These are phyloP conservation scores for Helotiales sp. DNA, from an alignment of 2,329 filamentous ascomycete species.

Conservation along the genomic window DNA sequence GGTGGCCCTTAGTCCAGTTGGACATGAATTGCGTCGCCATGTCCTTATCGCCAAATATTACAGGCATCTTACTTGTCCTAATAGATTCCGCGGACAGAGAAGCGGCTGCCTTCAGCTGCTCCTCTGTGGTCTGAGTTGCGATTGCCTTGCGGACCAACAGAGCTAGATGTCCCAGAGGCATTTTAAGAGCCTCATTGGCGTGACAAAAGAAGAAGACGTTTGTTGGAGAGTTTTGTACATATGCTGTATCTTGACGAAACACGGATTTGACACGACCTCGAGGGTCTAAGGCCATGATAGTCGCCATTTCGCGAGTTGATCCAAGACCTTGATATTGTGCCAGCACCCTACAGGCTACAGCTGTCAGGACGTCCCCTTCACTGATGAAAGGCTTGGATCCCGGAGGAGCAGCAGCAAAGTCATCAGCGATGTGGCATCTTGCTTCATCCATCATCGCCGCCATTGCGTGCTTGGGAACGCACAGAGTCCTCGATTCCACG, in stretches of 20 bases:
- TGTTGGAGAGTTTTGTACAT: conserved; percentile 4
- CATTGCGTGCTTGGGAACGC: not conserved
- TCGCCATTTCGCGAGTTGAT: not conserved
- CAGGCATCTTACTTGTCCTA: conserved; percentile 1
- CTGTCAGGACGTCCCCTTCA: conserved; percentile 5
- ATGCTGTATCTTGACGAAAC: not conserved
- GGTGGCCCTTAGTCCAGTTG: conserved; percentile 7
- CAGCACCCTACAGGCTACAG: not conserved
- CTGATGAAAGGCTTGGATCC: conserved; percentile 2
- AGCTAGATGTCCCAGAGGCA: not conserved
- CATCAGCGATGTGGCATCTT: not conserved
- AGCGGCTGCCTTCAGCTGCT: conserved; percentile 2
- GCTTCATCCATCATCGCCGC: not conserved
- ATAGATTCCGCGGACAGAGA: not conserved
- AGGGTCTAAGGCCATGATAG: conserved; percentile 6
- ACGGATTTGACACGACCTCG: not conserved
- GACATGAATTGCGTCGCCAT: conserved; percentile 9
- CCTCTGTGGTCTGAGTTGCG: not conserved
- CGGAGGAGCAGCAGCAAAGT: not conserved
- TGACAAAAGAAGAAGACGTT: conserved; percentile 5
- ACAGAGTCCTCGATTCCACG: not conserved
- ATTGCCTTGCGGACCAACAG: not conserved
- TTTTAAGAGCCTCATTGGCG: not conserved
- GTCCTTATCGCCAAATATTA: not conserved
- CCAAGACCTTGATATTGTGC: not conserved